Evolutionary conservation across 2,329 filamentous ascomycete genomes (phyloP).

Genomic region (Graphilbum ipis-grandicollis): DNA sequence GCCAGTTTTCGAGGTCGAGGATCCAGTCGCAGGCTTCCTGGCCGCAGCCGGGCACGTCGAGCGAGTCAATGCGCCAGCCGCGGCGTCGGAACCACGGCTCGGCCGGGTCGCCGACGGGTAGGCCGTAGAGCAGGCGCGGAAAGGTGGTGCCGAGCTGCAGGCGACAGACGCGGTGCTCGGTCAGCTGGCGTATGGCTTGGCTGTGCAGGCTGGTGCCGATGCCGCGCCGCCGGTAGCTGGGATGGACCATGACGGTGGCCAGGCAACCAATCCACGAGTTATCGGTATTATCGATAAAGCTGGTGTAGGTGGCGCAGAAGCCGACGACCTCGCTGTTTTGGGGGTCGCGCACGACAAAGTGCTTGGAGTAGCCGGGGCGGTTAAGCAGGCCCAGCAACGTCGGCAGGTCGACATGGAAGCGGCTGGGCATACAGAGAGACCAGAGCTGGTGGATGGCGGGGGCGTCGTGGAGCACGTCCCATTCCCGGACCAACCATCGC

Average conservation of each 20-base stretch:
- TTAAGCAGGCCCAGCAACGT: constrained; percentile 28
- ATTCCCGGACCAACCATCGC: constrained; percentile 24
- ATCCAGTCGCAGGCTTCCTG: constrained; percentile 36
- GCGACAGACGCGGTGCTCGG: constrained; percentile 29
- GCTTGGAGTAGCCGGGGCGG: constrained; percentile 37
- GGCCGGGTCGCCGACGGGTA: constrained; percentile 23
- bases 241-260: constrained; percentile 33
- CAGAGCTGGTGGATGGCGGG: constrained; percentile 27
- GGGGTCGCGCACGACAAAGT: constrained; percentile 36
- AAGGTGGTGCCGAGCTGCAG: constrained; percentile 41
- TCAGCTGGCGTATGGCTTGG: constrained; percentile 30
- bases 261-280: constrained; percentile 38
- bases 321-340: constrained; percentile 26
- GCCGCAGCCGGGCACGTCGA: constrained; percentile 24
- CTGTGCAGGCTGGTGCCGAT: constrained; percentile 35
- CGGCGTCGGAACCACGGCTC: constrained; percentile 35
- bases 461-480: constrained; percentile 22
- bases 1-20: constrained; percentile 32
- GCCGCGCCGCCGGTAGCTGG: constrained; percentile 27
- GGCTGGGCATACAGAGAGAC: constrained; percentile 24
- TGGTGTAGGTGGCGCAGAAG: constrained; percentile 43
- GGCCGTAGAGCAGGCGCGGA: constrained; percentile 37
- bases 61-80: constrained; percentile 31
- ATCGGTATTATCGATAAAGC: constrained; percentile 33
- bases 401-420: constrained; percentile 26